These are phyloP conservation scores for Myrica gale DNA, from an alignment of 306 rosid genomes.

Conservation along the genomic window DNA sequence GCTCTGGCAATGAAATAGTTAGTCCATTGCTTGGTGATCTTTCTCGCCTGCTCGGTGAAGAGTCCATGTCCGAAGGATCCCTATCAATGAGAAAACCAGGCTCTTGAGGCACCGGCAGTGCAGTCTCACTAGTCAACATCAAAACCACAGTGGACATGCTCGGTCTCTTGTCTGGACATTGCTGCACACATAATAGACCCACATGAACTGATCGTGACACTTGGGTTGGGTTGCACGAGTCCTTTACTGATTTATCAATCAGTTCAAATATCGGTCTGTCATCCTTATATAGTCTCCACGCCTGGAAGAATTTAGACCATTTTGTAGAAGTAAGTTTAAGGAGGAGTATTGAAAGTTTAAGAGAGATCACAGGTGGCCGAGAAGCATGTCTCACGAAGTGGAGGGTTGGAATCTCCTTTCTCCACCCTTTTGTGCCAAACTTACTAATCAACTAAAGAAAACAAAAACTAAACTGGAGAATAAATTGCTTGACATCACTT, in stretches of 20 bases:
- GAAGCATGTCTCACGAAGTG: background rate
- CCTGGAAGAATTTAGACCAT: constrained; percentile 17
- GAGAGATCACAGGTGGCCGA: background rate
- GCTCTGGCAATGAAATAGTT: background rate
- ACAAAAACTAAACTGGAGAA: background rate
- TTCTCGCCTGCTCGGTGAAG: constrained; percentile 15
- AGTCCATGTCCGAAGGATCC: background rate
- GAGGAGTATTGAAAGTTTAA: background rate
- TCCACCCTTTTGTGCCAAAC: background rate
- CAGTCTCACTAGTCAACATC: constrained; percentile 45
- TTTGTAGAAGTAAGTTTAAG: background rate
- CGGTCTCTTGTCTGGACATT: constrained; percentile 49
- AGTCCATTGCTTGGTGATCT: background rate
- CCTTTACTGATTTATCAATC: constrained; percentile 27
- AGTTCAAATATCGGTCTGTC: constrained; percentile 6
- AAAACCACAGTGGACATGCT: constrained; percentile 46
- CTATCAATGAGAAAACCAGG: constrained; percentile 33
- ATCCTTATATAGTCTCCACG: constrained; percentile 33
- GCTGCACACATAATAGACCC: constrained; percentile 54
- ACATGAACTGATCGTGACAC: constrained; percentile 46
- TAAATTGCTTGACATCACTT: background rate
- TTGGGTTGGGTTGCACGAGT: background rate
- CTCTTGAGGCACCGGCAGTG: constrained; percentile 44
- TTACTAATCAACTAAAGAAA: background rate
- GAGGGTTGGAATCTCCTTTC: too few species aligned